phyloP scores from a whole-genome alignment of 371 early-diverging fungal species.

The Actinomortierella wolfii region DNA sequence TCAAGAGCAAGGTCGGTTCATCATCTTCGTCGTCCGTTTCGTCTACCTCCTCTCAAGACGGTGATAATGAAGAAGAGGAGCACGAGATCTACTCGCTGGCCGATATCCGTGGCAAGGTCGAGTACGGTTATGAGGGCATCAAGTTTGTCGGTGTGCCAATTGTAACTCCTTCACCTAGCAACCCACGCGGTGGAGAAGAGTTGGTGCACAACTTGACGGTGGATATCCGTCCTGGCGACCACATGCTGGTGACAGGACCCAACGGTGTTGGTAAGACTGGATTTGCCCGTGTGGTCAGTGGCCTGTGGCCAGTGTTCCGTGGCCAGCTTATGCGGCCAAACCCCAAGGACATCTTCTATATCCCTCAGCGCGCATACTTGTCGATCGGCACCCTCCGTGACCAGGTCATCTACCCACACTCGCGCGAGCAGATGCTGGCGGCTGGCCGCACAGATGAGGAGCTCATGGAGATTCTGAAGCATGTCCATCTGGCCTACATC shows the following conservation, averaged over 20 bases:
- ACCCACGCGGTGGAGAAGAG: slow-evolving; percentile 65
- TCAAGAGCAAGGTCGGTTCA: no score
- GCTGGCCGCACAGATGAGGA: slow-evolving; percentile 81
- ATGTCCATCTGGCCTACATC: slow-evolving; percentile 75
- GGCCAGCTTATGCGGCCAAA: slow-evolving; percentile 73
- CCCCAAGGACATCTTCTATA: slow-evolving; percentile 77
- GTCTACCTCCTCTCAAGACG: slow-evolving; percentile 8
- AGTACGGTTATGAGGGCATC: slow-evolving; percentile 56
- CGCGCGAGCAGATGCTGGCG: slow-evolving; percentile 73
- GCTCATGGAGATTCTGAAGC: slow-evolving; percentile 68
- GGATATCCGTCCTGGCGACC: slow-evolving; percentile 68
- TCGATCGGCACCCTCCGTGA: slow-evolving; percentile 85
- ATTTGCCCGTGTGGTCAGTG: slow-evolving; percentile 80
- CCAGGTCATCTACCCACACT: slow-evolving; percentile 91
- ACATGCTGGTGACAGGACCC: slow-evolving; percentile 76
- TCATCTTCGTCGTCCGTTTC: no score
- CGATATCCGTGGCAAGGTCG: slow-evolving; percentile 57
- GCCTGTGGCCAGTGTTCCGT: slow-evolving; percentile 88
- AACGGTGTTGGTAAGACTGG: slow-evolving; percentile 87
- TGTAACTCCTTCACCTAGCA: slow-evolving; percentile 69
- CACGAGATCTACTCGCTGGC: slow-evolving; percentile 52
- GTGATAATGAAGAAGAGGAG: slow-evolving; percentile 8
- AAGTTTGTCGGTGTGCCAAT: slow-evolving; percentile 69
- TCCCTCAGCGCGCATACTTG: slow-evolving; percentile 91
- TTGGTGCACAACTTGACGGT: slow-evolving; percentile 64